phyloP scores from a whole-genome alignment of 1,284 basidiomycete genomes.

The Jaminaea rosea region DNA sequence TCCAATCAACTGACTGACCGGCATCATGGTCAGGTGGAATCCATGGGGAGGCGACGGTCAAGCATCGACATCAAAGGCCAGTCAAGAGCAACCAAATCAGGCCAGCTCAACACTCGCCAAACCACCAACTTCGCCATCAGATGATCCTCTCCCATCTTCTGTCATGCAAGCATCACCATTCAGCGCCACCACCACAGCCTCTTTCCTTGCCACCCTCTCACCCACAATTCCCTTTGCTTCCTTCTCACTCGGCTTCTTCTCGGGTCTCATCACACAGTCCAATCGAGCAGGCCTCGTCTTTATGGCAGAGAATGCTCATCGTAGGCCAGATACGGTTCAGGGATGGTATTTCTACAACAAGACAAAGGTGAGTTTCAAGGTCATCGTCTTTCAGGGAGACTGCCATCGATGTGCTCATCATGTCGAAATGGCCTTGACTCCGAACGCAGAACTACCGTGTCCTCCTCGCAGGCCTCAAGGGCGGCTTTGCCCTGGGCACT shows the following conservation, averaged over 20 bases:
- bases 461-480: slow-evolving; percentile 28
- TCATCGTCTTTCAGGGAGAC: background rate
- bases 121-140: too few relatives aligned
- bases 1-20: too few relatives aligned
- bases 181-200: background rate
- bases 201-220: background rate
- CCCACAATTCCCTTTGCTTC: slow-evolving; percentile 19
- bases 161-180: too few relatives aligned
- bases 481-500: slow-evolving; percentile 24
- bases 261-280: slow-evolving; percentile 27
- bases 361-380: slow-evolving; percentile 25
- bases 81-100: too few relatives aligned
- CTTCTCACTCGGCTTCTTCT: slow-evolving; percentile 29
- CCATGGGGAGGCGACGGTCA: too few relatives aligned
- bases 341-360: slow-evolving; percentile 48
- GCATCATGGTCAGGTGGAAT: too few relatives aligned
- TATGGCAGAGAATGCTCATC: slow-evolving; percentile 45
- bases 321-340: slow-evolving; percentile 41
- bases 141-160: too few relatives aligned
- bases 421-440: background rate
- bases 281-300: slow-evolving; percentile 32
- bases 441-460: slow-evolving; percentile 34
- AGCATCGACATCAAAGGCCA: too few relatives aligned
- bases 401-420: background rate
- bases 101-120: too few relatives aligned